Conservation (phyloP, 345 rosid species). For the Xanthoceras sorbifolium region DNA sequence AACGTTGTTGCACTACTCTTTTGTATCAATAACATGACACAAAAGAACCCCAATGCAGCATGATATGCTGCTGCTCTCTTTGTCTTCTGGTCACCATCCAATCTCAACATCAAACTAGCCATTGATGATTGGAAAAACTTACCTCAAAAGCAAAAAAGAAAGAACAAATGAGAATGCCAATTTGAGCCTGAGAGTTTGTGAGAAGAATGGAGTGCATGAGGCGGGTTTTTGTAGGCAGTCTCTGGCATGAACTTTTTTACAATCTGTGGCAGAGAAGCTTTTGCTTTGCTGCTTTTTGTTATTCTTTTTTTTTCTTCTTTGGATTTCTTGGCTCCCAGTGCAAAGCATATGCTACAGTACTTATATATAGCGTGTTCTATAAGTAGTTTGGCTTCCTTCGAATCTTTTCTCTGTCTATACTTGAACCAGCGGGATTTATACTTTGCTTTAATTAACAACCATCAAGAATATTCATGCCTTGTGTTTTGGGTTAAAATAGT, state of each 20-base stretch:
- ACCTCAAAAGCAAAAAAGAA: neutral
- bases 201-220: slow-evolving; percentile 22
- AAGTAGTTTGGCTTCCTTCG: neutral
- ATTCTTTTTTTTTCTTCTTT: slow-evolving; percentile 30
- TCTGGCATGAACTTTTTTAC: slow-evolving; percentile 30
- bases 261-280: slow-evolving; percentile 62
- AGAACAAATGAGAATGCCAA: neutral
- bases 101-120: slow-evolving; percentile 34
- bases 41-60: slow-evolving; percentile 39
- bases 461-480: slow-evolving; percentile 35
- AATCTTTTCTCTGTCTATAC: neutral
- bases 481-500: slow-evolving; percentile 1
- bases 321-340: slow-evolving; percentile 52
- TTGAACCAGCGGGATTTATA: slow-evolving; percentile 23
- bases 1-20: slow-evolving; percentile 57
- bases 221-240: slow-evolving; percentile 63
- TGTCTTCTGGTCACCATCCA: neutral
- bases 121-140: slow-evolving; percentile 7
- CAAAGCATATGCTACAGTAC: slow-evolving; percentile 79
- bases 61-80: slow-evolving; percentile 7
- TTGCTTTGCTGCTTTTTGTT: slow-evolving; percentile 42
- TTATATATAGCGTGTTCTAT: neutral
- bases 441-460: slow-evolving; percentile 46
- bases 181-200: slow-evolving; percentile 16
- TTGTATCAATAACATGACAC: slow-evolving; percentile 41